Conservation (phyloP, 192 early-diverging fungal species). For the Podila epigama region DNA sequence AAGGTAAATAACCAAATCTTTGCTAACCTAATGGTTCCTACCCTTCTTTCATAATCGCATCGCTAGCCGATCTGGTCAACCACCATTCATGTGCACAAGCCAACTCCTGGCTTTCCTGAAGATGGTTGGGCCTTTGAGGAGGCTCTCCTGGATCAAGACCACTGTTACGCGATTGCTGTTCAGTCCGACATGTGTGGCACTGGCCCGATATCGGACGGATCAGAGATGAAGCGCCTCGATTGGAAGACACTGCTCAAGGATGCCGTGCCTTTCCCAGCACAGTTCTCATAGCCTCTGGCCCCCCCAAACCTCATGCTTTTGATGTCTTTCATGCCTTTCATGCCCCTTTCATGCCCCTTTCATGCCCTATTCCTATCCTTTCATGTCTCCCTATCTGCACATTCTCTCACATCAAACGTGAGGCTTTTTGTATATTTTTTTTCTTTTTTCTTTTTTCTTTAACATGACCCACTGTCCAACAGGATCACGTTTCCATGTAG, state of each 20-base stretch:
- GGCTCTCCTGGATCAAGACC: constrained; percentile 21
- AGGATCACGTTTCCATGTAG: too few species aligned
- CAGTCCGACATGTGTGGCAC: constrained; percentile 20
- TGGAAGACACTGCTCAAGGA: constrained; percentile 37
- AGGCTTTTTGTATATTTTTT: too few species aligned
- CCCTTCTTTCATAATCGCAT: background rate
- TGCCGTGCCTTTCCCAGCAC: constrained; percentile 25
- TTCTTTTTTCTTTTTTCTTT: background rate
- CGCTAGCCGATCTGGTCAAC: constrained; percentile 27
- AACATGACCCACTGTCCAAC: background rate
- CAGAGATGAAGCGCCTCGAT: constrained; percentile 12
- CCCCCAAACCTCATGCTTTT: too few species aligned
- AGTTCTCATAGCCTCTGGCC: background rate
- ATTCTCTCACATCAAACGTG: too few species aligned
- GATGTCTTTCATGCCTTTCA: too few species aligned
- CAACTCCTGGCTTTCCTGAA: constrained; percentile 15
- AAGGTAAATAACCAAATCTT: background rate
- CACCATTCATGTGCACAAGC: constrained; percentile 8
- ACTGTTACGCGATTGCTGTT: constrained; percentile 40
- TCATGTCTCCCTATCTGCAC: background rate
- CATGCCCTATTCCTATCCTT: too few species aligned
- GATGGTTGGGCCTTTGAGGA: constrained; percentile 43
- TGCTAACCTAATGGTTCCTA: background rate
- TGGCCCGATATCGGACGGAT: constrained; percentile 21
- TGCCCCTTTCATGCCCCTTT: too few species aligned